These are phyloP conservation scores for Moesziomyces antarcticus DNA, from an alignment of 1,284 basidiomycete genomes.

Conservation along the genomic window DNA sequence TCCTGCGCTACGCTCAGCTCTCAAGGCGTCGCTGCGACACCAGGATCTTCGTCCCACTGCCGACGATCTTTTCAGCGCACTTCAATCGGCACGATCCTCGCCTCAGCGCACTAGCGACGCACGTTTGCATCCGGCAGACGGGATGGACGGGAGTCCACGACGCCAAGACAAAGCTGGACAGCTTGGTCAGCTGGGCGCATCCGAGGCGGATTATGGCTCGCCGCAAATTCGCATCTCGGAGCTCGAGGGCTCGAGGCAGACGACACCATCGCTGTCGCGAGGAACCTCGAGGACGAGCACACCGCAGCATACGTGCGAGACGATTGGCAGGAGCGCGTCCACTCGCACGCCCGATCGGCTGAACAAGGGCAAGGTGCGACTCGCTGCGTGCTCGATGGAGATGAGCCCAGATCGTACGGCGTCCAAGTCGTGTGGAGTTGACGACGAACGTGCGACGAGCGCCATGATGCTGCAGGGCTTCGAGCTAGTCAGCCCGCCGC, in stretches of 20 bases:
- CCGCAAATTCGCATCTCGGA: slow-evolving; percentile 15
- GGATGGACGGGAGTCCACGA: background rate
- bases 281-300: slow-evolving; percentile 27
- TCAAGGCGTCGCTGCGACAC: slow-evolving; percentile 39
- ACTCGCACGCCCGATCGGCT: slow-evolving; percentile 1
- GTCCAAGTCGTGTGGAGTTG: background rate
- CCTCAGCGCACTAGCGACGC: background rate
- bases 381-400: slow-evolving; percentile 12
- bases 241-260: slow-evolving; percentile 19
- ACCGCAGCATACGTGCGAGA: slow-evolving; percentile 33
- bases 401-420: slow-evolving; percentile 10
- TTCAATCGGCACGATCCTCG: slow-evolving; percentile 6
- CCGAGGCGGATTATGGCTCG: slow-evolving; percentile 6
- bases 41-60: slow-evolving; percentile 49
- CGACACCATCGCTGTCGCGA: slow-evolving; percentile 27
- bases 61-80: slow-evolving; percentile 23
- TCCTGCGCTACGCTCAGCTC: slow-evolving; percentile 16
- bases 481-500: slow-evolving; percentile 27
- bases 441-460: background rate
- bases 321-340: slow-evolving; percentile 1
- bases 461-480: slow-evolving; percentile 24
- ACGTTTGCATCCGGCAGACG: background rate
- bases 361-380: slow-evolving; percentile 19
- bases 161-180: background rate
- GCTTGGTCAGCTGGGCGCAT: background rate